Percentiles rank a stretch among this genome's conserved stretches.
phyloP scores from a whole-genome alignment of 2,329 filamentous ascomycete species.

The Fulvia fulva region DNA sequence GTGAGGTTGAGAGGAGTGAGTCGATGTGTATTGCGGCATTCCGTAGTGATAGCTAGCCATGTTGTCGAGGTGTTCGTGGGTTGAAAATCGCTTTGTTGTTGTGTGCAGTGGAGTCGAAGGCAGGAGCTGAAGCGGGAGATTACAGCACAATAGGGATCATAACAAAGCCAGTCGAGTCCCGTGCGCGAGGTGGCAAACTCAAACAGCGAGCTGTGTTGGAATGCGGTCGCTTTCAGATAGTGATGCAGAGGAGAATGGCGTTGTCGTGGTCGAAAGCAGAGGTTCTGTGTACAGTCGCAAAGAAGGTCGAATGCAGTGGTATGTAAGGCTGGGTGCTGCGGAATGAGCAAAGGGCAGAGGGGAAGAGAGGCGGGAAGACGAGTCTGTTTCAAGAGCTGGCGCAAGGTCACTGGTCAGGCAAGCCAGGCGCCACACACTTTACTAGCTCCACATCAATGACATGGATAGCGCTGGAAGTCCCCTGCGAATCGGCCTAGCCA shows the following conservation, averaged over 20 bases:
- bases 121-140: slow-evolving; percentile 9
- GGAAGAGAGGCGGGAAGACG: neutral
- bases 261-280: neutral
- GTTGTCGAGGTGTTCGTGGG: slow-evolving; percentile 6
- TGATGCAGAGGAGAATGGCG: neutral
- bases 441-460: neutral
- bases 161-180: slow-evolving; percentile 11
- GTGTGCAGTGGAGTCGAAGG: neutral
- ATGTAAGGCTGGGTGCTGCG: slow-evolving; percentile 1
- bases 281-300: neutral
- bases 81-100: neutral
- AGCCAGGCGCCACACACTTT: neutral
- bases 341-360: slow-evolving; percentile 1
- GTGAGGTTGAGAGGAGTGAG: slow-evolving; percentile 51
- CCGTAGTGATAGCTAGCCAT: slow-evolving; percentile 51
- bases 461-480: neutral
- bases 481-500: neutral
- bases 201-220: neutral
- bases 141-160: slow-evolving; percentile 12
- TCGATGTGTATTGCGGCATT: slow-evolving; percentile 45
- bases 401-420: neutral
- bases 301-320: neutral
- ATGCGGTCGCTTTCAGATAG: neutral
- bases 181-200: slow-evolving; percentile 10
- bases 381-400: neutral